phyloP scores from a whole-genome alignment of 441 rosid genomes.

The Hura crepitans region DNA sequence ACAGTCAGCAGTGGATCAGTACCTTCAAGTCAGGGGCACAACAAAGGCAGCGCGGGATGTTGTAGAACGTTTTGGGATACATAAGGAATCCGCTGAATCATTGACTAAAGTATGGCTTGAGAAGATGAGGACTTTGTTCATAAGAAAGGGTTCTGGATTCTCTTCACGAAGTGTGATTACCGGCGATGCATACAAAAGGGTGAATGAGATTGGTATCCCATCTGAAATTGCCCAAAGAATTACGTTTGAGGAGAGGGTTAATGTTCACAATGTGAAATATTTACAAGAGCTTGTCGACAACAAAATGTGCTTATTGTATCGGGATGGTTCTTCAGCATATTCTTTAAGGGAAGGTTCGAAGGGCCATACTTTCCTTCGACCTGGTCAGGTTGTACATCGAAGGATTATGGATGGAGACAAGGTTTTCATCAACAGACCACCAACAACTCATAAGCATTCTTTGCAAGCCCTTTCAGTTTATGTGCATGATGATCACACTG shows the following conservation, averaged over 20 bases:
- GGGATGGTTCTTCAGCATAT: constrained; percentile 67
- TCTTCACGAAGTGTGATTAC: constrained; percentile 97
- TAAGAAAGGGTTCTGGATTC: constrained; percentile 90
- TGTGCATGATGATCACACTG: constrained; percentile 87
- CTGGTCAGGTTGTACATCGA: constrained; percentile 86
- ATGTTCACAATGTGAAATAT: constrained; percentile 49
- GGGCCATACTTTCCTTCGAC: constrained; percentile 72
- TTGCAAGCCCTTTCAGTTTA: constrained; percentile 87
- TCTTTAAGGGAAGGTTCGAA: constrained; percentile 90
- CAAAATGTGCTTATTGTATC: constrained; percentile 66
- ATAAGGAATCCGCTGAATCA: constrained; percentile 48
- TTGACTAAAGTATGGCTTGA: constrained; percentile 91
- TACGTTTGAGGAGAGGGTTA: constrained; percentile 90
- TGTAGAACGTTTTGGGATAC: constrained; percentile 55
- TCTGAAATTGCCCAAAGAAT: constrained; percentile 78
- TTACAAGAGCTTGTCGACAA: constrained; percentile 76
- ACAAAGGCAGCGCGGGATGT: constrained; percentile 59
- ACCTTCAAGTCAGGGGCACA: constrained; percentile 80
- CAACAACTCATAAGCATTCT: constrained; percentile 93
- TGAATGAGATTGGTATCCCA: constrained; percentile 82
- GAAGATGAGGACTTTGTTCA: constrained; percentile 80
- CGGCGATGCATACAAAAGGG: constrained; percentile 78
- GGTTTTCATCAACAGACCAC: constrained; percentile 91
- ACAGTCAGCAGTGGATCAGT: constrained; percentile 63
- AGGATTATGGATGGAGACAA: constrained; percentile 89